Percentiles rank a stretch among this genome's conserved stretches.
phyloP scores from a whole-genome alignment of 2,329 filamentous ascomycete species.

The Fusarium secorum region DNA sequence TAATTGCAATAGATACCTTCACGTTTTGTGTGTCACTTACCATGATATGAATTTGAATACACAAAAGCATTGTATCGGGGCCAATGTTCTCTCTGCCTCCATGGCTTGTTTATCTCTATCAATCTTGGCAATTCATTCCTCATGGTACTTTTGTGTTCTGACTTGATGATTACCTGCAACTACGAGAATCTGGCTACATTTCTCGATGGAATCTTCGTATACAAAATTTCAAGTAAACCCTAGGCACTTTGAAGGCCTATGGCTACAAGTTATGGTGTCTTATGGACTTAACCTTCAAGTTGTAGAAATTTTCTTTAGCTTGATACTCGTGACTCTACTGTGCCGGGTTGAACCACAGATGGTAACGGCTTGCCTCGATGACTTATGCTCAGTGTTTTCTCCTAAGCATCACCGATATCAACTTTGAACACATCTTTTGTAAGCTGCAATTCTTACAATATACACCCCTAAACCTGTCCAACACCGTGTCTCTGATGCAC shows the following conservation, averaged over 20 bases:
- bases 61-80: background rate
- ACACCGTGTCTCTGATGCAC: constrained; percentile 43
- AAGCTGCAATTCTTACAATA: constrained; percentile 16
- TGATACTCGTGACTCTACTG: background rate
- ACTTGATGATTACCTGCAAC: background rate
- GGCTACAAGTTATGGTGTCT: background rate
- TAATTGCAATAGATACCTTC: constrained; percentile 3
- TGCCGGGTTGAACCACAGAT: background rate
- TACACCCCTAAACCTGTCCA: constrained; percentile 33
- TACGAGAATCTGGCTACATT: background rate
- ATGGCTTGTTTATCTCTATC: background rate
- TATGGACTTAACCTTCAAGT: background rate
- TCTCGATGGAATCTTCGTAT: no score
- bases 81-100: background rate
- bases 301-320: background rate
- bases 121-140: no score
- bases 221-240: background rate
- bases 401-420: background rate
- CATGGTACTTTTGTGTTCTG: background rate
- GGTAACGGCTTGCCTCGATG: background rate
- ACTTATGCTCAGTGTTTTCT: background rate
- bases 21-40: background rate
- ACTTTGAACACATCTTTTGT: background rate
- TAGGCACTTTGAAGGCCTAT: background rate
- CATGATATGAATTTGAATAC: background rate